Percentiles rank a stretch among this genome's conserved stretches.
Conservation (phyloP, 169 alveolate species). For the Amoebophrya sp. region DNA sequence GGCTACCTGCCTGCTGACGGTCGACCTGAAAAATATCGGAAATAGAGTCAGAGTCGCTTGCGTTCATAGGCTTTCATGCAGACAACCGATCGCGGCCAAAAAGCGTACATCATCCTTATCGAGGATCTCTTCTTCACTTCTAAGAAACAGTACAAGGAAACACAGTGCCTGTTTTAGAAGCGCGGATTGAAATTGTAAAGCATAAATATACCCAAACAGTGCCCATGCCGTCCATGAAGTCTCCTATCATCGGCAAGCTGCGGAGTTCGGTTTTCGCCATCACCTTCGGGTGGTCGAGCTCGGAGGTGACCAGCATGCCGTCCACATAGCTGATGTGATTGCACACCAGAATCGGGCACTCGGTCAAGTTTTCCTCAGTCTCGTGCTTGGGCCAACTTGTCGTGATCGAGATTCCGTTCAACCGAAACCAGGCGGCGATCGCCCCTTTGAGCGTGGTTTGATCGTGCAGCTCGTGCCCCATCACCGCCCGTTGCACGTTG, state of each 20-base stretch:
- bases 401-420: not conserved
- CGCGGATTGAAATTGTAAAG: too few relatives aligned
- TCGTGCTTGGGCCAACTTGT: not conserved
- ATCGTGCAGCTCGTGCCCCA: not conserved
- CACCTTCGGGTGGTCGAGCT: not conserved
- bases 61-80: too few relatives aligned
- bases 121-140: too few relatives aligned
- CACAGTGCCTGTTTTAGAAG: too few relatives aligned
- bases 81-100: too few relatives aligned
- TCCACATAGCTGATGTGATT: not conserved
- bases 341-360: not conserved
- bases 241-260: not conserved
- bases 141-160: too few relatives aligned
- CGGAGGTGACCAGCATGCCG: not conserved
- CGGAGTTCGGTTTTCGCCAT: not conserved
- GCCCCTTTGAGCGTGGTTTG: not conserved
- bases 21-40: not conserved
- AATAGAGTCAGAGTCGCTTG: too few relatives aligned
- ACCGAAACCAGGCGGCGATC: not conserved
- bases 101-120: too few relatives aligned
- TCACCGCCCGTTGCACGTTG: not conserved
- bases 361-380: not conserved
- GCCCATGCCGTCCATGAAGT: not conserved
- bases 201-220: not conserved
- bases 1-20: not conserved